These are phyloP conservation scores for Pythium apleroticum DNA, from an alignment of 352 stramenopile species.

Conservation along the genomic window DNA sequence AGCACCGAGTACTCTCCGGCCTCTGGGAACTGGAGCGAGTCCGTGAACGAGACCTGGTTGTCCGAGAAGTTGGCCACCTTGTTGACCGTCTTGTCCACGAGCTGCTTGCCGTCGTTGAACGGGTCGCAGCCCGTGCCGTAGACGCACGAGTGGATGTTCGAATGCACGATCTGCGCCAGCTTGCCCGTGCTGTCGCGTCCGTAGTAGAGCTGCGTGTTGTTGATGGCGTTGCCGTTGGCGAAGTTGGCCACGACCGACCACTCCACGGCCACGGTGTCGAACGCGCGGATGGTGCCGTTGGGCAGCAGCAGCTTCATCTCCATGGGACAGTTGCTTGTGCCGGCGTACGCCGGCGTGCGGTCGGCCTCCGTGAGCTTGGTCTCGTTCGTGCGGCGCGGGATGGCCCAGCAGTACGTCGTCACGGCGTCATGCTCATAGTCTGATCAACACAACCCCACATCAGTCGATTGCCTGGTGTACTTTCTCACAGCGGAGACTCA, in stretches of 20 bases:
- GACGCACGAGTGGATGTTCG: conserved; percentile 33
- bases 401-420: conserved; percentile 35
- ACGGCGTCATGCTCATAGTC: conserved; percentile 31
- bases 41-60: conserved; percentile 24
- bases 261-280: conserved; percentile 24
- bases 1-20: conserved; percentile 33
- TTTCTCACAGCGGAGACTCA: neutral
- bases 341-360: conserved; percentile 14
- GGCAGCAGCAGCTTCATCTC: conserved; percentile 22
- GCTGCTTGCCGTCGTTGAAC: conserved; percentile 31
- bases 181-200: conserved; percentile 20
- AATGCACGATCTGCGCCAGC: conserved; percentile 33
- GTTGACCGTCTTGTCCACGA: conserved; percentile 34
- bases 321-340: conserved; percentile 23
- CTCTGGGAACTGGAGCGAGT: conserved; percentile 24
- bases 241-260: conserved; percentile 30
- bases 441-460: neutral
- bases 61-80: conserved; percentile 31
- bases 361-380: conserved; percentile 29
- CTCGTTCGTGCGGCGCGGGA: conserved; percentile 22
- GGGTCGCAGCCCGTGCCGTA: conserved; percentile 33
- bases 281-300: conserved; percentile 13
- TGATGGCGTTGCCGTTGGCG: conserved; percentile 20
- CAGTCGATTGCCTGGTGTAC: no score
- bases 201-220: conserved; percentile 27